Base-by-base conservation (phyloP, 2,329 filamentous ascomycete species). In the Aspergillus pseudoterreus region DNA sequence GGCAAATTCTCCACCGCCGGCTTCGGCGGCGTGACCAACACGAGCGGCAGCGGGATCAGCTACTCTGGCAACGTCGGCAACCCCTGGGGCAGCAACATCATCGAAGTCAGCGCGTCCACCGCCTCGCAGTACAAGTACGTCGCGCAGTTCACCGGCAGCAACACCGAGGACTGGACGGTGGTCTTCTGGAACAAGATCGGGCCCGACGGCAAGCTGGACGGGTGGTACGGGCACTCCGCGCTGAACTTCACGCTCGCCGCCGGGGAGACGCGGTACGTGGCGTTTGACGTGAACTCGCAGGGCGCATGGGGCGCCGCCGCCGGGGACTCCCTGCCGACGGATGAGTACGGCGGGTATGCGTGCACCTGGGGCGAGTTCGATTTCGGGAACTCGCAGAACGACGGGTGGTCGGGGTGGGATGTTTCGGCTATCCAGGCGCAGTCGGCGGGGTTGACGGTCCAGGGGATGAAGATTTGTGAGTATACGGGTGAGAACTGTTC, bases 21-120 rank as follows among this genome's bases (percentile, higher is more conserved):
- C 24, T 73, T 73, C 44, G 71, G 71, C 15, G 62, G 44, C 1
- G 63, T 60, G 45, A 71, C 58, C 45, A 36, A 45, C n/a, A 50
- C 59, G 4, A 46, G 54, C 24, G 57, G 55, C 21, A 63, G 59
- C 12, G 47, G 52, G 3, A 55, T 63, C 27, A 52, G 57, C 36
- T 73, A 71, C 52, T 45, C 48, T 4, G 71, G 71, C 15, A 73
- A 73, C 49, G 58, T 69, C 11, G 71, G 71, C 27, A 57, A 43
- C n/a, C 71, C 71, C 2, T 71, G 68, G 63, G 70, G 72, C 42
- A 69, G 67, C 64, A 71, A 73, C 60, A 69, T 72, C 49, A 67
- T 73, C 47, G 53, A 64, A 41, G 63, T 75, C 45, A 57, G 62
- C 50, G 56, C 65, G 22, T 45, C 51, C 22, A 53, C 65, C 3